Conservation (phyloP, 768 basidiomycete species). For the Holtermannia corniformis region DNA sequence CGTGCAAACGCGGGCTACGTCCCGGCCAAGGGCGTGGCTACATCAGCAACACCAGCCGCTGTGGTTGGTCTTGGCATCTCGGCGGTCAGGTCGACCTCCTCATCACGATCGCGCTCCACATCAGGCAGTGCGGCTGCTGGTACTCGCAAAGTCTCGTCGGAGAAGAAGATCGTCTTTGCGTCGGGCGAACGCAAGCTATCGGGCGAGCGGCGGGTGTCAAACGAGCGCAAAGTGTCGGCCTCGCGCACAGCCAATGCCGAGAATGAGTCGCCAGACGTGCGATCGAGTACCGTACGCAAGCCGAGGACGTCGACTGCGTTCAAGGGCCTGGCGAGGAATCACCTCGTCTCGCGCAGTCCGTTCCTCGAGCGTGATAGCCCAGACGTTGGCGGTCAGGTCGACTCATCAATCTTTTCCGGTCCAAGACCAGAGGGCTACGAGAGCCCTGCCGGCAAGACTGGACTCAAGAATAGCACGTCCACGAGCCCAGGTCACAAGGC, state of each 20-base stretch:
- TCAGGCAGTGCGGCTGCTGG: slow-evolving; percentile 15
- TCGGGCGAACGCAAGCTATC: slow-evolving; percentile 9
- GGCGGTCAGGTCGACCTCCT: slow-evolving; percentile 13
- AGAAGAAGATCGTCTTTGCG: slow-evolving; percentile 17
- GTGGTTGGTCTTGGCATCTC: slow-evolving; percentile 32
- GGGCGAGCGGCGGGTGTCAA: no score
- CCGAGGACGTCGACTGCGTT: slow-evolving; percentile 29
- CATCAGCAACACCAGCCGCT: slow-evolving; percentile 21
- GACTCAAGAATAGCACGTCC: not conserved
- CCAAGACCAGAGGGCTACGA: slow-evolving; percentile 9
- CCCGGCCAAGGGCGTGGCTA: slow-evolving; percentile 17
- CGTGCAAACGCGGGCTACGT: slow-evolving; percentile 2
- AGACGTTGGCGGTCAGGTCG: not conserved
- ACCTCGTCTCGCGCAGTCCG: slow-evolving; percentile 30
- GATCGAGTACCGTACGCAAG: slow-evolving; percentile 10
- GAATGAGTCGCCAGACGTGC: slow-evolving; percentile 25
- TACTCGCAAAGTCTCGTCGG: slow-evolving; percentile 26
- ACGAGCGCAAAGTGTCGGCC: slow-evolving; percentile 16
- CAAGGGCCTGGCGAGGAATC: slow-evolving; percentile 31
- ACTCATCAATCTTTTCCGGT: not conserved
- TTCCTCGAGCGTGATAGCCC: slow-evolving; percentile 17
- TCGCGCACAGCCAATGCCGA: slow-evolving; percentile 15
- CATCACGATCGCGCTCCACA: slow-evolving; percentile 15
- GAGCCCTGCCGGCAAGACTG: slow-evolving; percentile 4
- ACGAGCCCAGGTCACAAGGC: not conserved